These are phyloP conservation scores for Chlamydomonas reinhardtii DNA, from an alignment of 163 green algal species.

Conservation along the genomic window DNA sequence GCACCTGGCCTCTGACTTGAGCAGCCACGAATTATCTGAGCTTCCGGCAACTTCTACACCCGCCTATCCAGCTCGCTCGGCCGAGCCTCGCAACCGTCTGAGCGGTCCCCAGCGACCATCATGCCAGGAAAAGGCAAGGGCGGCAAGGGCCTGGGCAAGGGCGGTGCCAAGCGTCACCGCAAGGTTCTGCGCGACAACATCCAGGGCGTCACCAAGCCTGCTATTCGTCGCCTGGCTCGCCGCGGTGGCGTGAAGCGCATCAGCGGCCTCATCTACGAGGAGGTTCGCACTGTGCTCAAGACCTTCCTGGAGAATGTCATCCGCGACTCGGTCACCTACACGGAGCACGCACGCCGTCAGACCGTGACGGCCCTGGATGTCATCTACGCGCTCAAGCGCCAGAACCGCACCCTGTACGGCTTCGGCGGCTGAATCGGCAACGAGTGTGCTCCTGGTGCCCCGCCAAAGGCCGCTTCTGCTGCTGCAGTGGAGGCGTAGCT, in stretches of 20 bases:
- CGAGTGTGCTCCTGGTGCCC: too few species aligned
- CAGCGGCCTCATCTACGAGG: constrained; percentile 93
- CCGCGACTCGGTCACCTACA: constrained; percentile 89
- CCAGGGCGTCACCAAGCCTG: constrained; percentile 92
- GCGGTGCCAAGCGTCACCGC: constrained; percentile 92
- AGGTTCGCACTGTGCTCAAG: constrained; percentile 91
- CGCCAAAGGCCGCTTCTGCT: neutral
- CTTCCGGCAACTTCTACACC: too few species aligned
- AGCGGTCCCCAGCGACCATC: too few species aligned
- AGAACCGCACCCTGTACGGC: constrained; percentile 94
- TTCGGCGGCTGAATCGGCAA: constrained; percentile 77
- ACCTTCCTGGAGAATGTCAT: constrained; percentile 82
- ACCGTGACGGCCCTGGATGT: constrained; percentile 82
- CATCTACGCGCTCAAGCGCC: constrained; percentile 97
- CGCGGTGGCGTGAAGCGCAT: constrained; percentile 91
- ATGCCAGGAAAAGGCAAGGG: constrained; percentile 74
- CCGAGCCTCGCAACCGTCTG: too few species aligned
- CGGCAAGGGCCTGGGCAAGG: constrained; percentile 94
- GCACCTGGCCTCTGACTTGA: too few species aligned
- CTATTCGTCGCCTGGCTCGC: constrained; percentile 85
- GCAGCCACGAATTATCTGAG: too few species aligned
- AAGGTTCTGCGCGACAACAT: constrained; percentile 96
- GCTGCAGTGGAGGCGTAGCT: neutral
- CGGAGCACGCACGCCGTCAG: constrained; percentile 96
- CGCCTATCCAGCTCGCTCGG: too few species aligned